These are phyloP conservation scores for Globisporangium okanoganense DNA, from an alignment of 352 stramenopile genomes.

Conservation along the genomic window DNA sequence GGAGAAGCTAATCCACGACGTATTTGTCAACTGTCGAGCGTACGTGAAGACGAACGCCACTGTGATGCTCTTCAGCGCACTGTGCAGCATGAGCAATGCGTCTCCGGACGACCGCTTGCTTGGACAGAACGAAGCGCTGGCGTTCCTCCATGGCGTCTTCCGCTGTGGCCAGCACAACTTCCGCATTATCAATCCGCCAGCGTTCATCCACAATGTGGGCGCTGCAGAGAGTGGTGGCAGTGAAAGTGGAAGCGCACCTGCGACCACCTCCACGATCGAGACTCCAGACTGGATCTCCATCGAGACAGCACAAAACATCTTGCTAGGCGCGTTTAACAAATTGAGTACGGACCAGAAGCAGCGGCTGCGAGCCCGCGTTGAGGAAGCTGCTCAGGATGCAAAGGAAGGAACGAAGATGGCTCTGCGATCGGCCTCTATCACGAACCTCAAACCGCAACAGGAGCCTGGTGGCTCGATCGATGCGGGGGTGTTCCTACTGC, in stretches of 20 bases:
- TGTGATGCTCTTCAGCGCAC: constrained; percentile 57
- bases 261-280: too few relatives aligned
- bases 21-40: constrained; percentile 76
- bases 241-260: neutral
- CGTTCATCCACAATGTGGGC: neutral
- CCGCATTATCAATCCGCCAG: constrained; percentile 32
- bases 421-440: neutral
- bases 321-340: constrained; percentile 47
- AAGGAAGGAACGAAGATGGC: neutral
- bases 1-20: constrained; percentile 77
- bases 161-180: constrained; percentile 63
- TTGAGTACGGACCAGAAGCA: constrained; percentile 45
- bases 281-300: constrained; percentile 33
- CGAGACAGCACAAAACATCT: constrained; percentile 34
- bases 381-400: constrained; percentile 18
- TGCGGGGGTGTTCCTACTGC: constrained; percentile 49
- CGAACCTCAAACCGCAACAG: constrained; percentile 9
- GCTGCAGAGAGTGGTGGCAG: neutral
- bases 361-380: constrained; percentile 29
- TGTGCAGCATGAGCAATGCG: constrained; percentile 68
- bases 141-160: constrained; percentile 55
- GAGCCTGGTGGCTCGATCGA: constrained; percentile 26
- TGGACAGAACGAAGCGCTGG: constrained; percentile 64
- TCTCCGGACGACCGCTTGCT: constrained; percentile 56
- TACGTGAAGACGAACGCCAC: constrained; percentile 33